Base-by-base conservation (phyloP, 2,329 filamentous ascomycete genomes). In the Colletotrichum siamense region DNA sequence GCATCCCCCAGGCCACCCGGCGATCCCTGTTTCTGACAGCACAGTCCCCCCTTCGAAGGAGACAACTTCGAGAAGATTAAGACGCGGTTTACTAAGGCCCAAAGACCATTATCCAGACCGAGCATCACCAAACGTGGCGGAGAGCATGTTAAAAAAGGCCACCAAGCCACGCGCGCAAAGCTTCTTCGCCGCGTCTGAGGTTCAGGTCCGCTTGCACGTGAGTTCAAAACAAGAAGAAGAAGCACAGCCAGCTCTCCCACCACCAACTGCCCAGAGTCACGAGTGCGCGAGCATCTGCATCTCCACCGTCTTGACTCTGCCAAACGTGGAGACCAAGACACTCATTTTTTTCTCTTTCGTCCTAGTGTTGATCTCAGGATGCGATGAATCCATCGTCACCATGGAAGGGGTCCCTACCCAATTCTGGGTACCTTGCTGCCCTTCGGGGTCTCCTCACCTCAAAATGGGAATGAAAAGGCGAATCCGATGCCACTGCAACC, bases 401-500 rank as follows among this genome's bases (percentile, higher is more conserved):
- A 18, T 39, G 18, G 16, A 57, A 26, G 44, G 44, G 44, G 44
- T 52, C n/a, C 44, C 44, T 52, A 52, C 44, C 44, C 44, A 13
- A 22, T 12, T 16, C 62, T 34, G 22, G 24, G 28, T 24, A 30
- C n/a, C 44, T 62, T 70, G 34, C 34, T 59, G 32, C 52, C 24
- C 59, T 52, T 52, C 44, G 44, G 44, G 44, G 44, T 52, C 44
- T 52, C 44, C 44, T 52, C 44, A 52, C 44, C 44, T 22, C 26
- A n/a, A 67, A 28, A 39, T 15, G 52, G 69, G 44, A 59, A 76
- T 52, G 69, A 15, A 22, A 32, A 61, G 64, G 69, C 69, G 52
- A 76, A 22, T 32, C 73, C 69, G 57, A 64, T 34, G 30, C 64
- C 44, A 34, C n/a, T 67, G 73, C 64, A 75, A 73, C 73, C 63